These are phyloP conservation scores for Aegilops sharonensis DNA, from an alignment of 176 grass and related monocot species.

Conservation along the genomic window DNA sequence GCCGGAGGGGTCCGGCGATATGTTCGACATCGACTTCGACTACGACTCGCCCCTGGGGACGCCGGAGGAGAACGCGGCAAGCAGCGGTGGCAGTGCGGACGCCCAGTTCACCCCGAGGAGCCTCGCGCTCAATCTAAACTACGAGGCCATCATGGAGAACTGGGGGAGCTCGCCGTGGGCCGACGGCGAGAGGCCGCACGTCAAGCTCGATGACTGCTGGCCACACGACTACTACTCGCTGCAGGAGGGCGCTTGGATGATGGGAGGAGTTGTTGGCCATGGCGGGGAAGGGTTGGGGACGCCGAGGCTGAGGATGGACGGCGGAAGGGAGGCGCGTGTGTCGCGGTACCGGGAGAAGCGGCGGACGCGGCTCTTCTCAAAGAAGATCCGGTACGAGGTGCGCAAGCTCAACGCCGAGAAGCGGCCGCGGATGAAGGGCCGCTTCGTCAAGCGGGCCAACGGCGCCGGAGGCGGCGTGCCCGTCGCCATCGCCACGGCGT, in stretches of 20 bases:
- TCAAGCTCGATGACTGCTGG: constrained; percentile 62
- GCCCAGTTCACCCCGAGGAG: constrained; percentile 17
- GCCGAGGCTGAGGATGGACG: constrained; percentile 40
- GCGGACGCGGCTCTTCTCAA: constrained; percentile 88
- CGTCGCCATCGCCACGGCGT: constrained; percentile 25
- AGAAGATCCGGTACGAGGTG: constrained; percentile 99
- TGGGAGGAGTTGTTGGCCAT: constrained; percentile 26
- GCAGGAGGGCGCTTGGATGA: constrained; percentile 45
- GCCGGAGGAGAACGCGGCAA: constrained; percentile 4
- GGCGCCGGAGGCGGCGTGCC: neutral
- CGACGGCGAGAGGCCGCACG: constrained; percentile 50
- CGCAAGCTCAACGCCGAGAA: constrained; percentile 99
- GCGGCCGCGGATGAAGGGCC: constrained; percentile 91
- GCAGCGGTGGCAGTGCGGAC: neutral
- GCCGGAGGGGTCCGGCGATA: constrained; percentile 46
- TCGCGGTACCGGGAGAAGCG: constrained; percentile 92
- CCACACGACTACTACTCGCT: constrained; percentile 61
- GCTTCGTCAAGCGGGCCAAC: constrained; percentile 74
- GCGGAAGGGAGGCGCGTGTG: constrained; percentile 72
- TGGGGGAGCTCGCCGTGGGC: constrained; percentile 84
- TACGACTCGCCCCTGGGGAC: constrained; percentile 52
- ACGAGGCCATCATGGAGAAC: constrained; percentile 74
- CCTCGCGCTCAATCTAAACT: constrained; percentile 66
- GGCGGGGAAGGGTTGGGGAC: neutral
- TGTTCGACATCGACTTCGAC: constrained; percentile 72